Evolutionary conservation across 371 early-diverging fungal species (phyloP).

Genomic region (Coemansia sp.): DNA sequence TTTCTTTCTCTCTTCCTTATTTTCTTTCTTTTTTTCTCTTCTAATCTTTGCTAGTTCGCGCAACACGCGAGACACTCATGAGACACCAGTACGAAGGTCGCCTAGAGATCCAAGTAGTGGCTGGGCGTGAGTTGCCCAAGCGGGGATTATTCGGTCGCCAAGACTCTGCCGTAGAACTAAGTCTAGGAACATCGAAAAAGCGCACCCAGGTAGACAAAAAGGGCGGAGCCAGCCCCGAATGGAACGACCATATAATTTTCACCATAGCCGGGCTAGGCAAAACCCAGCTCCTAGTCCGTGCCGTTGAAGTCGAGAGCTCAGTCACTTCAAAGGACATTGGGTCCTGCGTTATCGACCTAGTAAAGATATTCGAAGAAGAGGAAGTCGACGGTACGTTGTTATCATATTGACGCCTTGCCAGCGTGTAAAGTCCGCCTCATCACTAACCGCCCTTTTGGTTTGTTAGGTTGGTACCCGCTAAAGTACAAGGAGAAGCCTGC

Average conservation of each 20-base stretch:
- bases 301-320: slow-evolving; percentile 39
- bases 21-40: slow-evolving; percentile 11
- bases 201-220: slow-evolving; percentile 53
- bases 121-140: slow-evolving; percentile 54
- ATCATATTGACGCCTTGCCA: background rate
- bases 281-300: slow-evolving; percentile 35
- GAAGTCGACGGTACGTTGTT: slow-evolving; percentile 63
- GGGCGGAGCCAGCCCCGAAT: slow-evolving; percentile 54
- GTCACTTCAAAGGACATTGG: slow-evolving; percentile 64
- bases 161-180: slow-evolving; percentile 54
- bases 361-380: slow-evolving; percentile 61
- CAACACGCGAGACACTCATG: background rate
- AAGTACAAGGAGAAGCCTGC: slow-evolving; percentile 41
- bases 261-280: slow-evolving; percentile 41
- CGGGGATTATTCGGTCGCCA: slow-evolving; percentile 54
- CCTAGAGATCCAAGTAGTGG: slow-evolving; percentile 47
- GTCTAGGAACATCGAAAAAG: slow-evolving; percentile 53
- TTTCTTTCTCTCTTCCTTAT: too few relatives aligned
- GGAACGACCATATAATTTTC: slow-evolving; percentile 54
- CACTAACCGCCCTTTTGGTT: too few relatives aligned
- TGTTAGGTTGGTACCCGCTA: slow-evolving; percentile 47
- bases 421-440: too few relatives aligned
- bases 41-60: background rate
- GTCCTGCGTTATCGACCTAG: slow-evolving; percentile 63
- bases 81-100: slow-evolving; percentile 34